Evolutionary conservation across 768 basidiomycete species (phyloP).

Genomic region (Mycena filopes): DNA sequence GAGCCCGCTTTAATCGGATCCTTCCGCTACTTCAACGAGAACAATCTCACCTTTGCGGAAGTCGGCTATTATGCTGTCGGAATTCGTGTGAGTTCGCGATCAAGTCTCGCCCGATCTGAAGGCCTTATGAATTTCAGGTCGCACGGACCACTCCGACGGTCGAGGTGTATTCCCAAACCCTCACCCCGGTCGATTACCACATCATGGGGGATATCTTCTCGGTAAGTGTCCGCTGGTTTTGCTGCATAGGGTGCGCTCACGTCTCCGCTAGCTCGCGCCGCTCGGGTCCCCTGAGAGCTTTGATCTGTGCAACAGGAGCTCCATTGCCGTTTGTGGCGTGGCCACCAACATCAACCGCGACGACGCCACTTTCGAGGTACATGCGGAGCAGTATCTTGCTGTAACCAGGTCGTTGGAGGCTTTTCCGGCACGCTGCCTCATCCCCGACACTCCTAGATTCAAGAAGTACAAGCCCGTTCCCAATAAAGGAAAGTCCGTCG

Average conservation of each 20-base stretch:
- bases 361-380: slow-evolving; percentile 15
- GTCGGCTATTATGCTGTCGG: too few relatives aligned
- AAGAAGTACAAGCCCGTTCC: slow-evolving; percentile 13
- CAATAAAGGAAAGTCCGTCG: slow-evolving; percentile 3
- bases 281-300: slow-evolving; percentile 13
- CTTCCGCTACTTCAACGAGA: neutral
- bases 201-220: neutral
- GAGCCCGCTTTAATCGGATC: neutral
- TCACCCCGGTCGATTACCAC: slow-evolving; percentile 5
- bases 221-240: neutral
- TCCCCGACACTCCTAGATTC: neutral
- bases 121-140: neutral
- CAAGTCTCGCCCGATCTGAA: too few relatives aligned
- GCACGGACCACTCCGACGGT: neutral
- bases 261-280: neutral
- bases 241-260: too few relatives aligned
- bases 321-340: neutral
- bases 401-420: neutral
- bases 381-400: slow-evolving; percentile 7
- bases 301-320: neutral
- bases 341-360: slow-evolving; percentile 2
- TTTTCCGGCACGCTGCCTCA: neutral
- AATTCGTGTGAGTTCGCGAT: too few relatives aligned
- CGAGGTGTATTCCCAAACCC: slow-evolving; percentile 2
- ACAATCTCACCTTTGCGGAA: neutral